Percentiles rank a stretch among this genome's conserved stretches.
Evolutionary conservation across 805 yeast genomes (phyloP).

Genomic region (Metschnikowia shivogae): DNA sequence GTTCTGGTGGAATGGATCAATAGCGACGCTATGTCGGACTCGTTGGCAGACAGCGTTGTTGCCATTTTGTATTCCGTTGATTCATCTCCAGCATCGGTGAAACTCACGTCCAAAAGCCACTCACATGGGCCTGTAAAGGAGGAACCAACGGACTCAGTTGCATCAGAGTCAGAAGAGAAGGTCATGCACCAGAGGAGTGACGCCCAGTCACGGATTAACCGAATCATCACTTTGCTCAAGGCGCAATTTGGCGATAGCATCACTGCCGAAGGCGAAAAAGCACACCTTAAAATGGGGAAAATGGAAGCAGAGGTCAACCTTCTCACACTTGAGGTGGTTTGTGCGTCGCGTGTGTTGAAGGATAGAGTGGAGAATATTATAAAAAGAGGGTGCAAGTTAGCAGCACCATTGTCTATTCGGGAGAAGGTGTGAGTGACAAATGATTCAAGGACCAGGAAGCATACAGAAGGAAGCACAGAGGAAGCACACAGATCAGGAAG

Average conservation of each 20-base stretch:
- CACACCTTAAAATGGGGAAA: conserved; percentile 67
- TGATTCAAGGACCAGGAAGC: no score
- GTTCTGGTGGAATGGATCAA: conserved; percentile 88
- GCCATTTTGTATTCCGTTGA: conserved; percentile 91
- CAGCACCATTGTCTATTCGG: conserved; percentile 59
- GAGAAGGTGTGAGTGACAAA: background rate
- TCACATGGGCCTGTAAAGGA: conserved; percentile 34
- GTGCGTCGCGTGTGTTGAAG: conserved; percentile 69
- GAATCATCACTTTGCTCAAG: conserved; percentile 58
- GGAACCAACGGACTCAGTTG: conserved; percentile 20
- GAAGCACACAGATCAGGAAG: no score
- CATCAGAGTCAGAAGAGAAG: conserved; percentile 12
- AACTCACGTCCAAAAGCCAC: conserved; percentile 64
- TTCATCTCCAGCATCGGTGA: conserved; percentile 92
- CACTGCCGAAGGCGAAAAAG: conserved; percentile 39
- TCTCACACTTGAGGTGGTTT: conserved; percentile 57
- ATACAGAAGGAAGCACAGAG: no score
- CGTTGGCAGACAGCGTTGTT: conserved; percentile 89
- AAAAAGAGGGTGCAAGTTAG: conserved; percentile 71
- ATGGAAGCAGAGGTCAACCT: conserved; percentile 69
- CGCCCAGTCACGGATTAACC: conserved; percentile 32
- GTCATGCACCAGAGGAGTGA: conserved; percentile 25
- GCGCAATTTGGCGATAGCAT: conserved; percentile 90
- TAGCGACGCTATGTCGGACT: conserved; percentile 75
- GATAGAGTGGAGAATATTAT: conserved; percentile 82